Conservation (phyloP, 2,329 filamentous ascomycete species). For the Ceratocystis eucalypticola region DNA sequence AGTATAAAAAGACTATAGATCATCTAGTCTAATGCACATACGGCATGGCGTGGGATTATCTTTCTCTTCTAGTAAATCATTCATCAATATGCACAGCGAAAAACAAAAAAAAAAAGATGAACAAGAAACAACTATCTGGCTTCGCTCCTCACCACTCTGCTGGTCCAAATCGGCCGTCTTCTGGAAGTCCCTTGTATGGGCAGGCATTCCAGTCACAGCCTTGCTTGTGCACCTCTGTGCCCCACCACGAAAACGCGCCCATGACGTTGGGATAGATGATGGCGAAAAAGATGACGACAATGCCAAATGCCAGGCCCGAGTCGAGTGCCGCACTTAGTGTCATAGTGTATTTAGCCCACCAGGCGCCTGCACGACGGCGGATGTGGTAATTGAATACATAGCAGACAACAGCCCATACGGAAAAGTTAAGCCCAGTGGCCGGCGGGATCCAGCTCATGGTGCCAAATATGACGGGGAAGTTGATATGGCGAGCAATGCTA, state of each 20-base stretch:
- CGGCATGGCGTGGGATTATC: no score
- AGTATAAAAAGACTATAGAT: neutral
- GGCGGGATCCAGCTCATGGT: constrained; percentile 78
- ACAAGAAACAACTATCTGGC: neutral
- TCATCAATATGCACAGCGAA: neutral
- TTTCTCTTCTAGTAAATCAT: neutral
- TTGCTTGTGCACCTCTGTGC: constrained; percentile 70
- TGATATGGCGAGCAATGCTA: constrained; percentile 60
- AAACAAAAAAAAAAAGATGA: neutral
- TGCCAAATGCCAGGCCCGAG: constrained; percentile 67
- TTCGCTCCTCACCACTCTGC: constrained; percentile 37
- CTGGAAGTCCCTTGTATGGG: constrained; percentile 49
- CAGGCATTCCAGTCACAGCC: constrained; percentile 80
- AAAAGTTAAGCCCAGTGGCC: constrained; percentile 76
- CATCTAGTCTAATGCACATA: no score
- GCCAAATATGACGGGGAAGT: constrained; percentile 71
- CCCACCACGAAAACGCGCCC: constrained; percentile 70
- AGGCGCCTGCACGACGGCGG: constrained; percentile 52
- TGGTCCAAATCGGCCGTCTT: constrained; percentile 54
- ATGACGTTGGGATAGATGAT: constrained; percentile 71
- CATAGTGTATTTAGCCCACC: constrained; percentile 92
- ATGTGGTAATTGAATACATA: constrained; percentile 72
- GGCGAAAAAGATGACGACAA: constrained; percentile 73
- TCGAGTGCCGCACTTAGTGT: constrained; percentile 72
- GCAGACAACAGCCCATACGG: constrained; percentile 73